Conservation (phyloP, 2,329 filamentous ascomycete species). For the Beauveria caledonica region DNA sequence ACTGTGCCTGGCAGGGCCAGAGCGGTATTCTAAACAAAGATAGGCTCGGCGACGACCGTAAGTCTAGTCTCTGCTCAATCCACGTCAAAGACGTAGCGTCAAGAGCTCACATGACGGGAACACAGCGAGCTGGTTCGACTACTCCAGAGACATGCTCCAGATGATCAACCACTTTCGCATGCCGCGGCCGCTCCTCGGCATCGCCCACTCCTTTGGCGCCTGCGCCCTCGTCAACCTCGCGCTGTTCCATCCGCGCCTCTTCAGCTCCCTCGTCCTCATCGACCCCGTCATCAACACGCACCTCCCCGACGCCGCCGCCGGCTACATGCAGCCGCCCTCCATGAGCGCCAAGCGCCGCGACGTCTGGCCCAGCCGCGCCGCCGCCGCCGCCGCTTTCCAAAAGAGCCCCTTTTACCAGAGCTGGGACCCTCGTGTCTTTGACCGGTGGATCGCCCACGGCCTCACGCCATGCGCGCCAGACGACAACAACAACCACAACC, state of each 20-base stretch:
- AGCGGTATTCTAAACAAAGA: conserved; percentile 71
- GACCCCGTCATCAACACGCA: conserved; percentile 66
- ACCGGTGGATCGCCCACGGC: conserved; percentile 54
- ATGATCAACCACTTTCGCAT: conserved; percentile 77
- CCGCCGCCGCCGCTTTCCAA: conserved; percentile 58
- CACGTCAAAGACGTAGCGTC: neutral
- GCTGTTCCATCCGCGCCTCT: conserved; percentile 71
- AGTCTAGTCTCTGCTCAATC: conserved; percentile 21
- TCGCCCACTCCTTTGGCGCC: conserved; percentile 87
- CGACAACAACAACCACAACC: too few relatives aligned
- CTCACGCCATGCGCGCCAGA: conserved; percentile 52
- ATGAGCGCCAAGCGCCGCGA: conserved; percentile 69
- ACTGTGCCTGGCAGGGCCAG: conserved; percentile 76
- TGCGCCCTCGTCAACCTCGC: conserved; percentile 63
- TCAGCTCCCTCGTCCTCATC: conserved; percentile 68
- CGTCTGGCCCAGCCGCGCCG: conserved; percentile 67
- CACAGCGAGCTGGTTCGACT: conserved; percentile 78
- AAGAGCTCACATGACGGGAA: neutral
- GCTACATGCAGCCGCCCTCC: conserved; percentile 33
- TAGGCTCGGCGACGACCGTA: conserved; percentile 76
- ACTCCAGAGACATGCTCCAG: conserved; percentile 74
- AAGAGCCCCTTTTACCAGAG: conserved; percentile 62
- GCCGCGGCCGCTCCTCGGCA: conserved; percentile 71
- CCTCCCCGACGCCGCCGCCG: conserved; percentile 31
- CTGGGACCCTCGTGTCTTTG: conserved; percentile 77